Base-by-base conservation (phyloP, 345 rosid genomes). In the Mercurialis annua region DNA sequence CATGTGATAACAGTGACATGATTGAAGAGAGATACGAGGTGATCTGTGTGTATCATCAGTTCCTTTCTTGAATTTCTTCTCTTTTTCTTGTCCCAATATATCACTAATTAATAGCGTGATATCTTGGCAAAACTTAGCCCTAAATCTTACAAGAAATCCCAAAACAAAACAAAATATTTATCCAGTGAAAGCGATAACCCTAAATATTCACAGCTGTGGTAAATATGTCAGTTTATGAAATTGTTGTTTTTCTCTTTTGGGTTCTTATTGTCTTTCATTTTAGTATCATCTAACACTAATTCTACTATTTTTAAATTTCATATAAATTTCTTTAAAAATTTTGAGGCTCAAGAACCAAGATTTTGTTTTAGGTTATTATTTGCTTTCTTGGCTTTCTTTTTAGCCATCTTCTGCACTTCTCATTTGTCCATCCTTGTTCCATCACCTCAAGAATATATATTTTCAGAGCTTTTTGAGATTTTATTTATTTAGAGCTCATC, bases 381-480 rank as follows among this genome's bases (percentile, higher is more conserved):
- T 67, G n/a, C n/a, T 52, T 44, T 65, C 47, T 57, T 52, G 21
- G 68, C 58, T 66, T 49, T 9, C 21, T 49, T 20, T 49, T 20
- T 2, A 50, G 11, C 26, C 12, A n/a, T 10, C 8, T 26, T 59
- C 77, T 51, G 72, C 70, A 23, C 43, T 66, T 59, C 75, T 76
- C 55, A 33, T 73, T 51, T 79, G 82, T 73, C 83, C 71, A 74
- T 74, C 72, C 38, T 64, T 70, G 85, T 76, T 79, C 81, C 68
- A 76, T 81, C 87, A 72, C 75, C 62, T 79, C 85, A 68, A 61
- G 29, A 60, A 49, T n/a, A n/a, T n/a, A n/a, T n/a, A n/a, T n/a
- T n/a, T 40, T 40, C 44, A 40, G 5, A 40, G 44, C n/a, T n/a
- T 40, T 34, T 40, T 40, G 44, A 40, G 44, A 40, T 4, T 9